Conservation (phyloP, 2,329 filamentous ascomycete genomes). For the Exserohilum rostratum region DNA sequence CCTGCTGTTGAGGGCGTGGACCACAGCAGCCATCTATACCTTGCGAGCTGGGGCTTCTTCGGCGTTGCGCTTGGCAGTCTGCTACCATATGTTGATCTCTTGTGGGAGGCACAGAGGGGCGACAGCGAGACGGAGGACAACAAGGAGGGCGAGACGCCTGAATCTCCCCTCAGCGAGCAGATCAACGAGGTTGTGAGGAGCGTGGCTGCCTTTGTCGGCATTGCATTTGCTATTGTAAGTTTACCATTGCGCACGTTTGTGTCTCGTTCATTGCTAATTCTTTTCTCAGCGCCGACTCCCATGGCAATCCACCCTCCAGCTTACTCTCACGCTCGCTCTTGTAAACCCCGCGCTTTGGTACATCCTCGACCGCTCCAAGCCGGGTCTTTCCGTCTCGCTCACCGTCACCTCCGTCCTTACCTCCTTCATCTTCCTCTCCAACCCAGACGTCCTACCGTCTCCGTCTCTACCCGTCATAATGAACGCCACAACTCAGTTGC, state of each 20-base stretch:
- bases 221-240: slow-evolving; percentile 83
- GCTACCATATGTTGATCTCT: slow-evolving; percentile 80
- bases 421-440: slow-evolving; percentile 72
- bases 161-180: slow-evolving; percentile 60
- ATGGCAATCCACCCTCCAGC: slow-evolving; percentile 94
- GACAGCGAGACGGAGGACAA: slow-evolving; percentile 8
- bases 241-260: neutral
- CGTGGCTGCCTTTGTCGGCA: slow-evolving; percentile 73
- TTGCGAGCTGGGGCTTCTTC: slow-evolving; percentile 80
- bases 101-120: slow-evolving; percentile 67
- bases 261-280: no score
- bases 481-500: slow-evolving; percentile 34
- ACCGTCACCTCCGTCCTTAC: slow-evolving; percentile 77
- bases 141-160: slow-evolving; percentile 41
- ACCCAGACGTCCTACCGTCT: slow-evolving; percentile 76
- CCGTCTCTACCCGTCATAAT: slow-evolving; percentile 30
- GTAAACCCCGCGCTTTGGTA: slow-evolving; percentile 97
- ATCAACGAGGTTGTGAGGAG: slow-evolving; percentile 77
- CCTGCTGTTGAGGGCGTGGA: slow-evolving; percentile 65
- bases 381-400: slow-evolving; percentile 81
- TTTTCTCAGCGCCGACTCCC: slow-evolving; percentile 76
- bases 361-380: slow-evolving; percentile 85
- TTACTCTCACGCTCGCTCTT: slow-evolving; percentile 85
- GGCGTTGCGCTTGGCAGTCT: slow-evolving; percentile 79
- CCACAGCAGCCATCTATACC: slow-evolving; percentile 67